These are phyloP conservation scores for Talaromyces rugulosus DNA, from an alignment of 2,329 filamentous ascomycete species.

Conservation along the genomic window DNA sequence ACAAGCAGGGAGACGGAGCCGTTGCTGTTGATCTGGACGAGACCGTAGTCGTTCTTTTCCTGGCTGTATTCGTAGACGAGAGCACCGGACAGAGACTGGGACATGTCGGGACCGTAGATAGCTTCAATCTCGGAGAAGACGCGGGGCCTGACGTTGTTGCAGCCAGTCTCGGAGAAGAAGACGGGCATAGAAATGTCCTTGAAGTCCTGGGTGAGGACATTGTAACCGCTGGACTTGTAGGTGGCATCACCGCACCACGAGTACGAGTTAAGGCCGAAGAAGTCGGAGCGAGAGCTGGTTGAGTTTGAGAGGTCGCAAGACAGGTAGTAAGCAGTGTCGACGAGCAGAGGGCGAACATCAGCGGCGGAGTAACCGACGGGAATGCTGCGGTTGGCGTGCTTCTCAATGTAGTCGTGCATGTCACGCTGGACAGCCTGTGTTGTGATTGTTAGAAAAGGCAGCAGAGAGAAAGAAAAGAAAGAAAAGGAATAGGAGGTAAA, in stretches of 20 bases:
- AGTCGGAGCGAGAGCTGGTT: slow-evolving; percentile 55
- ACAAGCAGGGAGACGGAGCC: slow-evolving; percentile 54
- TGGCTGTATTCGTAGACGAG: slow-evolving; percentile 49
- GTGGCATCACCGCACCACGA: slow-evolving; percentile 62
- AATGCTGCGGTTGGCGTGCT: slow-evolving; percentile 54
- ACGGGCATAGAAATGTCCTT: slow-evolving; percentile 55
- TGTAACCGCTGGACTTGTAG: slow-evolving; percentile 52
- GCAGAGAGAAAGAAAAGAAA: neutral
- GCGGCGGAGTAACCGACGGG: slow-evolving; percentile 67
- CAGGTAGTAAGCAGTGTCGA: slow-evolving; percentile 59
- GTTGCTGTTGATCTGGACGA: slow-evolving; percentile 60
- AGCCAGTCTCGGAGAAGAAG: slow-evolving; percentile 66
- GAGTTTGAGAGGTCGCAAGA: slow-evolving; percentile 50
- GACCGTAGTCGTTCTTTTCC: slow-evolving; percentile 47
- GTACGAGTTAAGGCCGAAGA: slow-evolving; percentile 65
- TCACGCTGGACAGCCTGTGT: slow-evolving; percentile 58
- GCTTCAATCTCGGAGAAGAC: slow-evolving; percentile 58
- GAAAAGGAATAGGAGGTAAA: neutral
- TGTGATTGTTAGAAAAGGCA: neutral
- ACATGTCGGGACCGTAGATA: slow-evolving; percentile 59
- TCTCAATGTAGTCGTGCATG: slow-evolving; percentile 63
- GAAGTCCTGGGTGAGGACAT: slow-evolving; percentile 57
- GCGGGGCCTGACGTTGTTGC: slow-evolving; percentile 56
- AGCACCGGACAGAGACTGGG: slow-evolving; percentile 54
- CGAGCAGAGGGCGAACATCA: slow-evolving; percentile 57